These are phyloP conservation scores for Tuber brumale DNA, from an alignment of 495 filamentous ascomycete genomes.

Conservation along the genomic window DNA sequence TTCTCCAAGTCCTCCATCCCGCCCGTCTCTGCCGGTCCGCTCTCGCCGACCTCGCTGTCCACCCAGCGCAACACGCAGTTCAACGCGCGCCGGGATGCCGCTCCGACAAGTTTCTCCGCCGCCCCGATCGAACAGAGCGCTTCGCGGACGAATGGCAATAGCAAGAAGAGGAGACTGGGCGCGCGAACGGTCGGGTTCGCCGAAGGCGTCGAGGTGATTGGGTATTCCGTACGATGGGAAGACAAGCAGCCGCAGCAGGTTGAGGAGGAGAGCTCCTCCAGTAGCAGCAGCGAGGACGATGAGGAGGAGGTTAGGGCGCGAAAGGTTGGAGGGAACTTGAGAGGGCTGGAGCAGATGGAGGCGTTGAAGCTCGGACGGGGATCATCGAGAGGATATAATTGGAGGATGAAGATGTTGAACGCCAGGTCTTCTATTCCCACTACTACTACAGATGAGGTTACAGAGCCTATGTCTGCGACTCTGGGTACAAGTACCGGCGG, in stretches of 20 bases:
- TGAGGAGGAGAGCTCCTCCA: not conserved
- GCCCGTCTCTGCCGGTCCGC: slow-evolving; percentile 23
- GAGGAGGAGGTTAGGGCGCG: not conserved
- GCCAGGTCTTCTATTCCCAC: not conserved
- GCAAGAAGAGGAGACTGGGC: not conserved
- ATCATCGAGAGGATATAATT: not conserved
- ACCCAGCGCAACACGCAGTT: slow-evolving; percentile 35
- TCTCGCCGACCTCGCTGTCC: slow-evolving; percentile 26
- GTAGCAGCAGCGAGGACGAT: not conserved
- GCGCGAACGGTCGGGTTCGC: not conserved
- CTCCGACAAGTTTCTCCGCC: not conserved
- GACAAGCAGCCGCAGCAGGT: not conserved
- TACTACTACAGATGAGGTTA: not conserved
- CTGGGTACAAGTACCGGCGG: not conserved
- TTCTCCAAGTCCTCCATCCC: slow-evolving; percentile 26
- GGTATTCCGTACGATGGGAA: not conserved
- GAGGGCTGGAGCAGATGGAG: not conserved
- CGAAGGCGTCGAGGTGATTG: not conserved
- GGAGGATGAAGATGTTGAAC: slow-evolving; percentile 4
- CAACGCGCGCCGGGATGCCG: slow-evolving; percentile 16
- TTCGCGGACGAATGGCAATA: not conserved
- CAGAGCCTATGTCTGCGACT: not conserved
- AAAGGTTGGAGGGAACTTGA: not conserved
- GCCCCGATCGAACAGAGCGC: not conserved
- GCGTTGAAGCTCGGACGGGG: not conserved